Evolutionary conservation across 1,284 basidiomycete species (phyloP), one percentile per base, ranked within the genome.

Genomic region (Heterobasidion parviporum): DNA sequence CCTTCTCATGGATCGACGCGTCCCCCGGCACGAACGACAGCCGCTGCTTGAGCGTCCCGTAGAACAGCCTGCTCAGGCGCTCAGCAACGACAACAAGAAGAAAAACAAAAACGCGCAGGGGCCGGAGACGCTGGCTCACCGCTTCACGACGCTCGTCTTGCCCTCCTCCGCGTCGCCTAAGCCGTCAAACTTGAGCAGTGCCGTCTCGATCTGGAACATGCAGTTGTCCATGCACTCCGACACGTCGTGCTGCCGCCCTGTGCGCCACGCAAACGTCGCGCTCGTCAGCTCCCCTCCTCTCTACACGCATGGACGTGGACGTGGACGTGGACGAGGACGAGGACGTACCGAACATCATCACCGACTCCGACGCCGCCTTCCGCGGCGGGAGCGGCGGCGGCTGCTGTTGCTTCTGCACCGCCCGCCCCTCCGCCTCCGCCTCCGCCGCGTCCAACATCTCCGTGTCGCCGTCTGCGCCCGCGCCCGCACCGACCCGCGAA

Each of bases 221-320:
- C 96, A 95, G 65, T 99, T 99, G 72, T 99, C 95, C 83, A 99
- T 91, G 70, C 96, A 98, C 72, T 99, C 96, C 0, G 95, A 90
- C 2, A 98, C 95, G 68, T 99, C 96, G 67, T 99, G 96, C 66
- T 99, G 96, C 61, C 91, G 87, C n/a, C 94, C 94, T 84, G 59
- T n/a, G 14, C 43, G 43, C 26, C n/a, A 54, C n/a, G 16, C 41
- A 51, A 8, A 41, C 38, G 1, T 6, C 26, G 6, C 26, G 6
- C 5, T 6, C 26, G 5, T 26, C 26, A 26, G 26, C 26, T 6
- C 26, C 26, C 3, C 26, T 26, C 26, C 26, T 26, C 26, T 26
- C 26, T 26, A 6, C 4, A 26, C 26, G 6, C 26, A 4, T 26
- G 26, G 26, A 26, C 26, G 26, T 26, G 4, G 4, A 26, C 20